Evolutionary conservation across 2,329 filamentous ascomycete species (phyloP).

Genomic region (Verruconis gallopava): DNA sequence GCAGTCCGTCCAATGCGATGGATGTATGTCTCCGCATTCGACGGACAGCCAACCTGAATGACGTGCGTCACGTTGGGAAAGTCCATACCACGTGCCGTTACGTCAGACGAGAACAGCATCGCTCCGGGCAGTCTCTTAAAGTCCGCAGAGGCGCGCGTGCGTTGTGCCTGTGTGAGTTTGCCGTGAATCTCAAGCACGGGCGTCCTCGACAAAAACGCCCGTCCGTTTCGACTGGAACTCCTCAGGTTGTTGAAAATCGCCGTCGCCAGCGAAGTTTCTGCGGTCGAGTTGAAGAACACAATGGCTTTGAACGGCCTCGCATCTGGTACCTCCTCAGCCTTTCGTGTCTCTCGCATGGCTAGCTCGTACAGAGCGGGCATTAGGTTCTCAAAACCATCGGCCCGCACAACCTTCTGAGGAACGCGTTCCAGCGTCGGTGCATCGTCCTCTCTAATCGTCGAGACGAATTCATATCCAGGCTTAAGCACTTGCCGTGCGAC

Average conservation of each 20-base stretch:
- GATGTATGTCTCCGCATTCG: conserved; percentile 35
- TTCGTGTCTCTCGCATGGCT: conserved; percentile 44
- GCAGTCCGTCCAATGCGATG: conserved; percentile 40
- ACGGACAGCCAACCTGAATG: conserved; percentile 36
- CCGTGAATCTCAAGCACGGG: conserved; percentile 58
- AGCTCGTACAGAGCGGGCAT: conserved; percentile 70
- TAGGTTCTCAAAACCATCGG: conserved; percentile 60
- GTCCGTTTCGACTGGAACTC: conserved; percentile 22
- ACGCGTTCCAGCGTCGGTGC: conserved; percentile 73
- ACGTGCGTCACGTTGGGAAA: conserved; percentile 41
- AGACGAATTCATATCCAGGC: conserved; percentile 73
- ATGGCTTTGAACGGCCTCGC: conserved; percentile 81
- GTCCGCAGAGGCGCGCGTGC: conserved; percentile 55
- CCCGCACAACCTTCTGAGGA: conserved; percentile 60
- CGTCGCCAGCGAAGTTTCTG: conserved; percentile 53
- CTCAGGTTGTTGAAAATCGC: conserved; percentile 43
- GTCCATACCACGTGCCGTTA: conserved; percentile 40
- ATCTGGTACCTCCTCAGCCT: conserved; percentile 26
- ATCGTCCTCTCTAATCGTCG: conserved; percentile 75
- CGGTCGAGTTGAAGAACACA: conserved; percentile 74
- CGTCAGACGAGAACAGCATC: conserved; percentile 37
- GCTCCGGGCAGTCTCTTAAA: conserved; percentile 56
- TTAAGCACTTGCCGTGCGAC: conserved; percentile 71
- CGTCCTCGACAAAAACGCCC: conserved; percentile 18
- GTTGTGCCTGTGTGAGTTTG: conserved; percentile 54